Base-by-base conservation (phyloP, 257 asterid genomes). In the Hygrophila difformis region DNA sequence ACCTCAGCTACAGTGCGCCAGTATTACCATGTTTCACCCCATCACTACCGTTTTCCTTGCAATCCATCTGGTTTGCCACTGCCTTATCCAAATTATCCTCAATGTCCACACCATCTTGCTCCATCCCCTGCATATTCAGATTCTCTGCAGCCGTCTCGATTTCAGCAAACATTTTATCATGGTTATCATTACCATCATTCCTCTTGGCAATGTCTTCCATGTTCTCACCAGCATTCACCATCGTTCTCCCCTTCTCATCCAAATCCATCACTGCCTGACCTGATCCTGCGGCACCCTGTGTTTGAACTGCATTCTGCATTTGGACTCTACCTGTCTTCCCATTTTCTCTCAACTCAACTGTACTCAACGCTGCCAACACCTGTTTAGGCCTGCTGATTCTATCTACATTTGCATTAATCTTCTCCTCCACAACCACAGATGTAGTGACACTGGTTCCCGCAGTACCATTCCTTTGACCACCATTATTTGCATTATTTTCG, bases 291-390 rank as follows among this genome's bases (percentile, higher is more conserved):
- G n/a, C n/a, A n/a, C n/a, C n/a, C 31, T 26, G 31, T 26, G 4
- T 26, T 26, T 1, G 31, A 42, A 64, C 66, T 44, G 20, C 28
- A 38, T 47, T 16, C 21, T 35, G 34, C 44, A 63, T 10, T 31
- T 21, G 1, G 46, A 53, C 26, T 14, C 58, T 55, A 48, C 49
- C 31, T 12, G 17, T 31, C 43, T 52, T 52, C 21, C 38, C 65
- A 4, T 62, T 65, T 19, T 58, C 73, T 17, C 51, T 62, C 74
- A 70, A 50, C 36, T 67, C 79, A 44, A 70, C 86, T 0, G 59
- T 59, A 59, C 51, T 57, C 40, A 70, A 33, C 1, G 70, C 73
- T 2, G 66, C 64, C 55, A 64, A 14, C 48, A 61, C 71, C 43
- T 62, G 71, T 51, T 47, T 38, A 11, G 74, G 56, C 7, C 58